Evolutionary conservation across 495 filamentous ascomycete genomes (phyloP), one percentile per base, ranked within the genome.

Genomic region (Lasiosphaeria miniovina): DNA sequence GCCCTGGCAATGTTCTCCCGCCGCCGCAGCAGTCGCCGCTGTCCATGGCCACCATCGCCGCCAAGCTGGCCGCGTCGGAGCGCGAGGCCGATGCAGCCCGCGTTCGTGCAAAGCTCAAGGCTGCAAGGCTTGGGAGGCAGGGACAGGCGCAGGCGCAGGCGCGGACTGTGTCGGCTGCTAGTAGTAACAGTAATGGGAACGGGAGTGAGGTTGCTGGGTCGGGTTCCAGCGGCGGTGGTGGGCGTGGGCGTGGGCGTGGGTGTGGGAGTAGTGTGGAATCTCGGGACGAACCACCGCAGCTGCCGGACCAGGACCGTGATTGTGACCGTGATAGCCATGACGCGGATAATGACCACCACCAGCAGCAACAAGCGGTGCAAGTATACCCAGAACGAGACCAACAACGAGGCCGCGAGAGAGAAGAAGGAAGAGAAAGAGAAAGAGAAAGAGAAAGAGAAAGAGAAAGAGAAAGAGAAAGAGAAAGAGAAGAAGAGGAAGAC

Each of bases 11-110:
- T 32, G 33, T 67, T 8, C 63, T 71, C 17, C 70, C 69, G 4
- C 64, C 69, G 6, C 70, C 74, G n/a, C 77, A 75, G 15, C 78
- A 82, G 61, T 78, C 74, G 17, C 79, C 79, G 0, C 60, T 84
- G 1, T 78, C 71, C 36, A 81, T 83, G 74, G 76, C 78, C 17
- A 76, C 75, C 36, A 84, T 84, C 53, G 75, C 78, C 1, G 82
- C 80, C 12, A 84, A 83, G 59, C 74, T 83, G 0, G 82, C 78
- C 4, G 82, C 82, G 7, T 78, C 79, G 3, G 82, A 83, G 53
- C 72, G 81, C 51, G 80, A 84, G 43, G 82, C 82, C 9, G 81
- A 83, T 58, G 80, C 82, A 4, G 80, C 79, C 6, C 75, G 80
- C 51, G 80, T 82, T 0, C 70, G 80, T 14, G 81, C 81, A 4